These are phyloP conservation scores for Aspergillus aculeatinus DNA, from an alignment of 2,329 filamentous ascomycete species.

Conservation along the genomic window DNA sequence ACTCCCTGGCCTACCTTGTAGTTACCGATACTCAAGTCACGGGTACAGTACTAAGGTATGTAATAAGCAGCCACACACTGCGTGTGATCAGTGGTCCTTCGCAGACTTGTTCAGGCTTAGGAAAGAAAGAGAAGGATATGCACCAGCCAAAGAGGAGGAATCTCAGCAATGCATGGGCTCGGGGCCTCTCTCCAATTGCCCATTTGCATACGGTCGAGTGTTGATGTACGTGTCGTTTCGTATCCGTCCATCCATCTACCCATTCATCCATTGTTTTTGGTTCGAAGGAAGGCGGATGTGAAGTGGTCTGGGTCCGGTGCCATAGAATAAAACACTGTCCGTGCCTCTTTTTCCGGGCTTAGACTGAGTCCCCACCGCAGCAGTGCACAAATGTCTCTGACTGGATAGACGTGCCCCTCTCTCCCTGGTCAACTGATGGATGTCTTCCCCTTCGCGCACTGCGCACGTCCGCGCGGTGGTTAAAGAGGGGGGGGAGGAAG, in stretches of 20 bases:
- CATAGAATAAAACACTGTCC: background rate
- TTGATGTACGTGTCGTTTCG: background rate
- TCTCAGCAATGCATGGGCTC: too few species aligned
- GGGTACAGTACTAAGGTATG: too few species aligned
- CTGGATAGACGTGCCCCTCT: background rate
- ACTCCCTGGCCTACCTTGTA: too few species aligned
- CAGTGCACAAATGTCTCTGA: background rate
- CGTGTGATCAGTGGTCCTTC: background rate
- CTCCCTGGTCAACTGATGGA: background rate
- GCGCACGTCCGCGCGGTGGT: background rate
- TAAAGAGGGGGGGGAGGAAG: background rate
- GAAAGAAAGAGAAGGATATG: too few species aligned
- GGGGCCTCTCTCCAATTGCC: background rate
- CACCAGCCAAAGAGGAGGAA: too few species aligned
- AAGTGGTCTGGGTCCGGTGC: slow-evolving; percentile 7
- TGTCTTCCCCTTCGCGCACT: background rate
- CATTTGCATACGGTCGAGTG: background rate
- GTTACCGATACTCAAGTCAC: too few species aligned
- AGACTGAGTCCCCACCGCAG: background rate
- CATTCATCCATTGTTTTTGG: background rate
- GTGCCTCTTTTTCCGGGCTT: slow-evolving; percentile 2
- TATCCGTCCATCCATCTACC: background rate
- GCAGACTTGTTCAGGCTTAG: background rate
- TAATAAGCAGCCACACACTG: background rate
- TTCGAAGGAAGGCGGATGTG: background rate